phyloP scores from a whole-genome alignment of 78 protist species.

The Dictyostelium brefeldianum region DNA sequence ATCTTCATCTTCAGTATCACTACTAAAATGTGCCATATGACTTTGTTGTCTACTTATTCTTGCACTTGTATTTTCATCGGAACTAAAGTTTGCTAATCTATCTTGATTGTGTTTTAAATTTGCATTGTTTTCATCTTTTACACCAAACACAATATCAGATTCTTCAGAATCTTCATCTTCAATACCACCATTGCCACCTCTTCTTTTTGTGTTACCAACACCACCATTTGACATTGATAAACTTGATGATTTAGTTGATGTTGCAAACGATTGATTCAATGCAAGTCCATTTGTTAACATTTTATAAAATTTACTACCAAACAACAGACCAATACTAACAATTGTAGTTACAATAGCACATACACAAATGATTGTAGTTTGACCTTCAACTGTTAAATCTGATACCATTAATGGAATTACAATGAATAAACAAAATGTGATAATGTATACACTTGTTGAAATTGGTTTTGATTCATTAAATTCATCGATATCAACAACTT shows the following conservation, averaged over 20 bases:
- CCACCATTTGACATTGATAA: background rate
- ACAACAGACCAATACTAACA: background rate
- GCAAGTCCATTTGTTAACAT: conserved; percentile 6
- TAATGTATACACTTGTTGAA: conserved; percentile 6
- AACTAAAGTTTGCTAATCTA: background rate
- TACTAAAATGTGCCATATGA: background rate
- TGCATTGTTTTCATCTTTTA: background rate
- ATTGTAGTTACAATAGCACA: background rate
- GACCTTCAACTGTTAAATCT: background rate
- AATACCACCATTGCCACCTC: background rate
- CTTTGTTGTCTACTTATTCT: background rate
- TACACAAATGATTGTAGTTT: background rate
- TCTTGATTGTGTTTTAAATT: background rate
- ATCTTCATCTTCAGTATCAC: background rate
- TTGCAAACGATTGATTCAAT: background rate
- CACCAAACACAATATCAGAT: background rate
- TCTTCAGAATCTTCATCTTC: conserved; percentile 11
- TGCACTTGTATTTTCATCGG: background rate
- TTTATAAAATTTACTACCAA: conserved; percentile 19
- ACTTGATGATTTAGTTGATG: background rate
- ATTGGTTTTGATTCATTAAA: conserved; percentile 40
- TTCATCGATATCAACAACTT: conserved; percentile 34
- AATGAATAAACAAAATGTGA: conserved; percentile 25
- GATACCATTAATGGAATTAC: conserved; percentile 33
- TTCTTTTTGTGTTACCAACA: background rate